Evolutionary conservation across 371 early-diverging fungal genomes (phyloP).

Genomic region (Conidiobolus coronatus): DNA sequence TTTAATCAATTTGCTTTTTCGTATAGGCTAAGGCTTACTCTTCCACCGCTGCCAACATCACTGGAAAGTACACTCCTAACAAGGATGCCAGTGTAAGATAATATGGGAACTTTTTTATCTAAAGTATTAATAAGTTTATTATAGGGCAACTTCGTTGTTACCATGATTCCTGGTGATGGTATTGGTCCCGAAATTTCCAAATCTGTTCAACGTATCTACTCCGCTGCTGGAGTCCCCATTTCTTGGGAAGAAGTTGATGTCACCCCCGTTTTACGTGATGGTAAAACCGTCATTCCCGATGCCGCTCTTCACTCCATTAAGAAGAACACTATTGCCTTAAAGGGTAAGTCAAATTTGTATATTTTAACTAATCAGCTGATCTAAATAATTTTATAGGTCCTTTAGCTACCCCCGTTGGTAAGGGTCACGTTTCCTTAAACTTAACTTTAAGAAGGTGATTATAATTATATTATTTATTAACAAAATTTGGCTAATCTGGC

Average conservation of each 20-base stretch:
- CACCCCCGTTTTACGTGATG: conserved; percentile 76
- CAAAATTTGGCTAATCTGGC: neutral
- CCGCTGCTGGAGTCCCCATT: conserved; percentile 80
- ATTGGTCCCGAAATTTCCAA: conserved; percentile 96
- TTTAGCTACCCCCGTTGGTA: conserved; percentile 92
- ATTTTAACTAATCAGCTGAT: neutral
- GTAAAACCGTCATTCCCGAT: conserved; percentile 82
- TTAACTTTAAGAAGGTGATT: conserved; percentile 68
- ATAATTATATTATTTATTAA: conserved; percentile 1
- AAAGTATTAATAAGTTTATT: neutral
- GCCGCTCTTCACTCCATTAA: conserved; percentile 75
- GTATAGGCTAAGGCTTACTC: neutral
- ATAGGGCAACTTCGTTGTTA: conserved; percentile 62
- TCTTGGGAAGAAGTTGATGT: conserved; percentile 93
- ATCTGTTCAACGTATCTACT: conserved; percentile 80
- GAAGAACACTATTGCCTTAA: conserved; percentile 87
- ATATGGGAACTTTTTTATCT: neutral
- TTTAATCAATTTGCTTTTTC: too few relatives aligned
- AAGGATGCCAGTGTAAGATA: conserved; percentile 3
- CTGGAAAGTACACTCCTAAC: conserved; percentile 2
- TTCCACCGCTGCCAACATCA: conserved; percentile 1
- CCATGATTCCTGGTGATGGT: conserved; percentile 95
- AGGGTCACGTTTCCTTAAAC: conserved; percentile 96
- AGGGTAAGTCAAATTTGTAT: conserved; percentile 25
- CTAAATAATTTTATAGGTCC: conserved; percentile 24